Base-by-base conservation (phyloP, 2,329 filamentous ascomycete species). In the Epichloe amarillans region DNA sequence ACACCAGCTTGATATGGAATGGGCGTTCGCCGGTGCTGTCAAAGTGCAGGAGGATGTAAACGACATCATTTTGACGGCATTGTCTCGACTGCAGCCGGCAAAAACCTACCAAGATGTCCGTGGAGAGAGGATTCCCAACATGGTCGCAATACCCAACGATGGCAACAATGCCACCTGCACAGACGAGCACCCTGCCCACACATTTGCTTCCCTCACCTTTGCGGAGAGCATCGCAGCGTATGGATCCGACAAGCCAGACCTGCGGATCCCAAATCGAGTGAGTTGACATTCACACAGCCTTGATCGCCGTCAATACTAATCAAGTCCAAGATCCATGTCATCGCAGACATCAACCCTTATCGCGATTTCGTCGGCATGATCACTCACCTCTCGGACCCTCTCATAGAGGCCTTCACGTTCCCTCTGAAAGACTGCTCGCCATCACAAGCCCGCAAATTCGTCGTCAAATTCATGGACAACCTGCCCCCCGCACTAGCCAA, bases 191-290 rank as follows among this genome's bases (percentile, higher is more conserved):
- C 55, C 58, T 5, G 60, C 61, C 6, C 64, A 69, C 30, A 46
- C 58, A 12, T 64, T 69, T 39, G 68, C 62, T 0, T 64, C 57
- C 0, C 52, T 69, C 5, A 69, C 63, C 0, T 69, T 68, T 52
- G 64, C 65, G 0, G 64, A 69, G 2, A 64, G 84, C 17, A 97
- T 98, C 83, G 70, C 76, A 1, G 72, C 69, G 3, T 95, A 90
- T 61, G 93, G 93, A 11, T 86, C 82, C 4, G 93, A 98, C 66
- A 98, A 98, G 66, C 93, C 93, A 4, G 93, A 98, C 62, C 69
- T 91, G 10, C 80, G 93, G 17, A 84, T 90, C 38, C 77, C 79
- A 1, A 82, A 81, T 26, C 69, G 78, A 60, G 83, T 86, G 64
- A 49, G 72, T 63, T 3, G 5, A 12, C 6, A 2, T 21, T 33